These are phyloP conservation scores for Serpula lacrymans DNA, from an alignment of 768 basidiomycete species.

Conservation along the genomic window DNA sequence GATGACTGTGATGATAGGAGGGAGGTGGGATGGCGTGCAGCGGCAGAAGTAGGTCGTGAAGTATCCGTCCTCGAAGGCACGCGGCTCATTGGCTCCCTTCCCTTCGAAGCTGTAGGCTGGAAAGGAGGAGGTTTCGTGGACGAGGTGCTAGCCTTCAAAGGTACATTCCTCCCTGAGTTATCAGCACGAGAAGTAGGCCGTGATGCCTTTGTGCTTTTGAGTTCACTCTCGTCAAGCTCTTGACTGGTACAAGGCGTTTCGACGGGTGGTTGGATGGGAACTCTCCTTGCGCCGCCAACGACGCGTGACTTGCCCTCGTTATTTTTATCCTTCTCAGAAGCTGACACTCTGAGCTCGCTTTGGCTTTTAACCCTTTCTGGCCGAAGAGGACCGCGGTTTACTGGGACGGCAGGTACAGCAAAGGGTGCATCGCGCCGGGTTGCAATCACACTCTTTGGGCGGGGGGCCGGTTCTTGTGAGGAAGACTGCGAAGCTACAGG, in stretches of 20 bases:
- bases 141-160: slow-evolving; percentile 17
- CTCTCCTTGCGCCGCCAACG: slow-evolving; percentile 25
- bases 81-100: not conserved
- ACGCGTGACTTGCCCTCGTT: slow-evolving; percentile 5
- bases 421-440: no score
- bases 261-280: slow-evolving; percentile 22
- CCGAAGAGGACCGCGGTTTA: slow-evolving; percentile 20
- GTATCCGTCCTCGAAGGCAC: no score
- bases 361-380: slow-evolving; percentile 8
- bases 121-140: slow-evolving; percentile 13
- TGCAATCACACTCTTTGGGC: no score
- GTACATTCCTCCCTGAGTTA: slow-evolving; percentile 3
- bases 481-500: no score
- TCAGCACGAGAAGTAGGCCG: slow-evolving; percentile 7
- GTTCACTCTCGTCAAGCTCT: slow-evolving; percentile 3
- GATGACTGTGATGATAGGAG: not conserved
- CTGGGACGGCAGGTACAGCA: no score
- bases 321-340: no score
- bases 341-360: no score
- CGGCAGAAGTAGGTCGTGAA: not conserved
- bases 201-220: not conserved
- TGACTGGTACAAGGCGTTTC: slow-evolving; percentile 2
- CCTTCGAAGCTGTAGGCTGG: slow-evolving; percentile 4
- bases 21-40: not conserved
- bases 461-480: no score